Base-by-base conservation (phyloP, 2,329 filamentous ascomycete genomes). In the Cladosporium sp. region DNA sequence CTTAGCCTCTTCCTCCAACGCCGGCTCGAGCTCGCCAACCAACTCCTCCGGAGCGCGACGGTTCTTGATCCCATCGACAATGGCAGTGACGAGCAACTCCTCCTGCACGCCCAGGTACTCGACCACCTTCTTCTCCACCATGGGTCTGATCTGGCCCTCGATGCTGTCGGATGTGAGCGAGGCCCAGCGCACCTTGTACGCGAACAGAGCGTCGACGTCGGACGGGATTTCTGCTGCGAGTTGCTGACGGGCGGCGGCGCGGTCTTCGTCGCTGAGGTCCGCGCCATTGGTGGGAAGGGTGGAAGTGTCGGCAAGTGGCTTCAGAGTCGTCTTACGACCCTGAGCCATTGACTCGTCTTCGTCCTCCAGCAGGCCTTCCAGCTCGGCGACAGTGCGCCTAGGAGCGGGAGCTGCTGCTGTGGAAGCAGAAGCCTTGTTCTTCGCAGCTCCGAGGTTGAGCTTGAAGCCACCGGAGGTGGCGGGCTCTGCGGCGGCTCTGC, bases 51-150 rank as follows among this genome's bases (percentile, higher is more conserved):
- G 88, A 56, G 79, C 80, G 20, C 84, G 84, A 60, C 85, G 84
- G 61, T 84, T 84, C 57, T 85, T 81, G 56, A 99, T 74, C 69
- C 95, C 89, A 62, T 90, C 86, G 65, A 96, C 86, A 34, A 97
- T 89, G 38, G 93, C 85, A 65, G 96, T 91, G 27, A 99, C 90
- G 42, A 99, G 76, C 73, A 96, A 85, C 71, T 97, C 89, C 69
- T 99, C 93, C 71, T 97, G 90, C 52, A 99, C 88, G 53, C 95
- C 95, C 43, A 99, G 80, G 62, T 93, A 95, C 70, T 99, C 93
- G 54, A 99, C 86, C 60, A 97, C 89, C 79, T 97, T 99, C 80
- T 95, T 95, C 75, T 96, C 90, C 51, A 97, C 89, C 72, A 96
- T 99, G 24, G 92, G 91, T 63, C 88, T 83, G 60, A 99, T 82